Evolutionary conservation across 2,329 filamentous ascomycete species (phyloP).

Genomic region (Stachybotrys chartarum): DNA sequence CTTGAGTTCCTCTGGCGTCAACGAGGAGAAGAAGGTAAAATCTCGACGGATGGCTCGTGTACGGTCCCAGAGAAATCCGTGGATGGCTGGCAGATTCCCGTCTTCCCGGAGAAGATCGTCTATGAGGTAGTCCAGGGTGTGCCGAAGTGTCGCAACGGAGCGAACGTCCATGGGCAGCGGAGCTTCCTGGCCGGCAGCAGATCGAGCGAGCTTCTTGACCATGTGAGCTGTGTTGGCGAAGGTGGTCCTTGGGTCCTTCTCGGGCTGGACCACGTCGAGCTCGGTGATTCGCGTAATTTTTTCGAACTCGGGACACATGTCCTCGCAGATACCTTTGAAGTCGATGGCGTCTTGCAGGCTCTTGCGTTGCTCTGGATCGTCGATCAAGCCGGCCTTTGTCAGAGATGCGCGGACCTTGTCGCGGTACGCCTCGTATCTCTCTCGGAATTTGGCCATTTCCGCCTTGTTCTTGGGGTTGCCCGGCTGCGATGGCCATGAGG

Average conservation of each 20-base stretch:
- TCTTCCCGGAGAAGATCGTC: conserved; percentile 50
- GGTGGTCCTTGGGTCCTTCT: conserved; percentile 39
- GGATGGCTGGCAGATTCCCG: conserved; percentile 45
- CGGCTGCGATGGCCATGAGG: conserved; percentile 48
- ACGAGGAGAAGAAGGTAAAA: conserved; percentile 59
- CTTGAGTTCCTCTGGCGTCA: conserved; percentile 48
- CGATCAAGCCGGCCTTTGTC: conserved; percentile 53
- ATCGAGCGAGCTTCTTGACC: conserved; percentile 62
- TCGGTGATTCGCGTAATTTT: conserved; percentile 56
- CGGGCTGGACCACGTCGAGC: conserved; percentile 47
- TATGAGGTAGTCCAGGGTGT: conserved; percentile 57
- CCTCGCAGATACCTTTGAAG: conserved; percentile 61
- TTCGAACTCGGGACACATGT: conserved; percentile 64
- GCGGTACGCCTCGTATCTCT: conserved; percentile 50
- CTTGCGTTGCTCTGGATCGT: conserved; percentile 58
- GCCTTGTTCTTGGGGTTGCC: conserved; percentile 43
- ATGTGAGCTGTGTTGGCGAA: conserved; percentile 46
- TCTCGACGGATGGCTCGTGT: conserved; percentile 61
- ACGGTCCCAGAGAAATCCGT: conserved; percentile 62
- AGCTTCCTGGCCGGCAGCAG: conserved; percentile 60
- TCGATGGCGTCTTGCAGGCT: conserved; percentile 56
- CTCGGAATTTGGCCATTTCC: conserved; percentile 47
- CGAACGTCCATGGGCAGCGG: conserved; percentile 62
- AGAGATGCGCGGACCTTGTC: conserved; percentile 48
- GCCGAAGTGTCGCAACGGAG: conserved; percentile 49